Evolutionary conservation across 495 filamentous ascomycete species (phyloP), one percentile per base, ranked within the genome.

Genomic region (Hypoxylon perforatum): DNA sequence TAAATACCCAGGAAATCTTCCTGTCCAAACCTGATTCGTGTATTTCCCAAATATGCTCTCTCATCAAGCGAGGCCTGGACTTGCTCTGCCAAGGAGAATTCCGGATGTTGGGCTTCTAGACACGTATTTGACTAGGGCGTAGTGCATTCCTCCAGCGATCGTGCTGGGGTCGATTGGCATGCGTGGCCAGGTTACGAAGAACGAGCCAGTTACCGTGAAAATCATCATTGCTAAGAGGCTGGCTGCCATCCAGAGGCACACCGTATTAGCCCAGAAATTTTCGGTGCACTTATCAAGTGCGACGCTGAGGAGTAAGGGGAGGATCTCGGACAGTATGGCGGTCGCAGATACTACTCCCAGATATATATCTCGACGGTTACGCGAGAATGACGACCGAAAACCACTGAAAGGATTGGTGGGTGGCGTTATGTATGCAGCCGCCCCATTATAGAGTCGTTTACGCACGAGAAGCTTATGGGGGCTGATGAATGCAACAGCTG

Each of bases 141-240:
- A 72, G 42, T 73, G 77, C 59, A 75, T 66, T 3, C 62, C 64
- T 33, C 77, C 77, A 0, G 64, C 71, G 42, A 79, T 47, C 0
- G 71, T 76, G 42, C 70, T 69, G 5, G 77, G 75, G 50, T 77
- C 75, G 10, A 74, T 61, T 1, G 74, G 74, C 56, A 75, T 61
- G 30, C 68, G 49, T 5, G 75, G 72, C 74, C 75, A 75, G 10
- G 46, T n/a, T 7, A 74, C 54, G 28, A 74, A 69, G 49, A 77
- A 70, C 5, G 69, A 76, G 21, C 36, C 59, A 4, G 52, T 64
- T 8, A 78, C 50, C 11, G 67, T 65, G 3, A 75, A 45, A 9
- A 75, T 69, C 75, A 77, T 74, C 9, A 67, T 63, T 9, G 47
- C 57, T 42, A 78, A 22, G 44, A 75, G 22, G 17, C 57, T 54